A percentile compares a stretch with the other conserved stretches of the same genome.
Evolutionary conservation across 2,329 filamentous ascomycete species (phyloP).

Genomic region (Daldinia sp.): DNA sequence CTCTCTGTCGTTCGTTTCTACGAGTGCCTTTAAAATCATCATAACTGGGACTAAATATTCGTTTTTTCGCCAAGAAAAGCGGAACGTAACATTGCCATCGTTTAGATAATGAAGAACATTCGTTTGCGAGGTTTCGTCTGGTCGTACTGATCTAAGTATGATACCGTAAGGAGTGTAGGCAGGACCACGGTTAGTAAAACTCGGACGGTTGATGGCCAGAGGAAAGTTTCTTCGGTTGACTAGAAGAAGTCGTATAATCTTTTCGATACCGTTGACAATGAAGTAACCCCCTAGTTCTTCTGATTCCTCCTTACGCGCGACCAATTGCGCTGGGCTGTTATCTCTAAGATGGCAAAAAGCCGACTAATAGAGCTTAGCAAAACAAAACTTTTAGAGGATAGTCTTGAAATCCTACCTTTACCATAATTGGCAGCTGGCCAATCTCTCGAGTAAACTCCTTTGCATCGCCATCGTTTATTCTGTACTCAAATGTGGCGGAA

Average conservation of each 20-base stretch:
- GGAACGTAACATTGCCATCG: slow-evolving; percentile 95
- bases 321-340: slow-evolving; percentile 83
- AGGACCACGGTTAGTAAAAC: slow-evolving; percentile 87
- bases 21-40: slow-evolving; percentile 95
- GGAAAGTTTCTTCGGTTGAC: slow-evolving; percentile 93
- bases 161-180: slow-evolving; percentile 92
- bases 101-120: slow-evolving; percentile 96
- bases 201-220: slow-evolving; percentile 91
- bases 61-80: slow-evolving; percentile 97
- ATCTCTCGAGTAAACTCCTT: slow-evolving; percentile 86
- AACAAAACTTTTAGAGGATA: neutral
- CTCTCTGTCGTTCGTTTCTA: slow-evolving; percentile 96
- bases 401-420: slow-evolving; percentile 74
- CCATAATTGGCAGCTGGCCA: slow-evolving; percentile 91
- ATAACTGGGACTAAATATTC: slow-evolving; percentile 96
- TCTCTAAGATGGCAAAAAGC: slow-evolving; percentile 92
- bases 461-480: slow-evolving; percentile 87
- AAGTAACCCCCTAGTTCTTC: slow-evolving; percentile 98
- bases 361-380: slow-evolving; percentile 65
- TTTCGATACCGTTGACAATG: slow-evolving; percentile 97
- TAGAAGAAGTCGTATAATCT: slow-evolving; percentile 92
- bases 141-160: slow-evolving; percentile 89
- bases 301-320: slow-evolving; percentile 90
- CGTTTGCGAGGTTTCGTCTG: slow-evolving; percentile 98
- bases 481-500: slow-evolving; percentile 84